Base-by-base conservation (phyloP, 371 early-diverging fungal genomes). In the Mortierella sp. region DNA sequence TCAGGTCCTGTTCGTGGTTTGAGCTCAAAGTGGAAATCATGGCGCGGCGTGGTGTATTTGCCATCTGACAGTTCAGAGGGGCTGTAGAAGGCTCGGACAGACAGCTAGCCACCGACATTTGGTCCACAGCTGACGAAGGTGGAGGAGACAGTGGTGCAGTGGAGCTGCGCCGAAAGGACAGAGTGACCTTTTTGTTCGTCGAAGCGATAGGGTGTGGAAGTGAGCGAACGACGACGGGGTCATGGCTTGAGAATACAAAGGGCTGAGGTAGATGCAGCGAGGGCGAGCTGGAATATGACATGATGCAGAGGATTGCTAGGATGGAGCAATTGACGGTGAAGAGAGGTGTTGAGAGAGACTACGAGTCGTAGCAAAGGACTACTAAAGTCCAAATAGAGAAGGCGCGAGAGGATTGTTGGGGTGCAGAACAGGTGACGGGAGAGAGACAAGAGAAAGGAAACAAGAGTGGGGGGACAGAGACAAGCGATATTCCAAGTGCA, bases 161-260 rank as follows among this genome's bases (percentile, higher is more conserved):
- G 37, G 61, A 17, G 19, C 53, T 59, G 49, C 65, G 64, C 25
- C 65, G 27, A 2, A 60, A 31, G 14, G 71, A 60, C 31, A 71
- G 71, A 8, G 71, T 71, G 34, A 71, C 71, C 43, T 60, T 63
- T 52, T 71, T 71, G 64, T 71, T 63, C 10, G 71, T 64, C 29
- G 71, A 25, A 4, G 71, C 60, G 13, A 71, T 51, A 13, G 64
- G 54, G 14, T 64, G 71, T 21, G 71, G 71, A 48, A 71, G 64
- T n/a, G 71, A 57, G 37, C 64, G 64, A 10, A 71, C 56, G 25
- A 64, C 50, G 24, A 71, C 61, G 17, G 57, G 71, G 24, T 71
- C 71, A 22, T 60, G 61, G 34, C 60, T 71, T 16, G 71, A 50
- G n/a, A 64, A 40, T 22, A 64, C 53, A 47, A 71, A 54, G 47